Base-by-base conservation (phyloP, 805 yeast genomes). In the Saturnispora zaruensis region DNA sequence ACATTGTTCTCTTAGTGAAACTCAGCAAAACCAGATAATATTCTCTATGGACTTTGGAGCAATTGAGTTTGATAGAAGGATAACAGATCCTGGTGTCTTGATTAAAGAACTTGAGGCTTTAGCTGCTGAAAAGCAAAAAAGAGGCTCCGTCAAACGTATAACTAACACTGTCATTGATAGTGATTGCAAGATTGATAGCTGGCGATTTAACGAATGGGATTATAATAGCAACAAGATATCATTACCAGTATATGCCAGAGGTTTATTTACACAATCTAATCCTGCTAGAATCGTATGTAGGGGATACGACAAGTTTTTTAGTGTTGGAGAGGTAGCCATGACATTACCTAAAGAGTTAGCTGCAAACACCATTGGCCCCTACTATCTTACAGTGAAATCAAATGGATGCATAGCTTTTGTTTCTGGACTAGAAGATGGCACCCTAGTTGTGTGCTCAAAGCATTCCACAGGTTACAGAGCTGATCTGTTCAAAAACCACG, bases 231-330 rank as follows among this genome's bases (percentile, higher is more conserved):
- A 70, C 8, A 74, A 74, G 45, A 68, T 78, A 5, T 52, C 51
- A 1, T 68, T 91, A 7, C 96, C 96, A 0, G 72, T 79, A 5
- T 68, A 79, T 46, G 95, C 97, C 0, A 74, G 99, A 49, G 99
- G 99, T 0, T 64, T 91, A 14, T 91, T 91, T 64, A 84, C 79
- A 0, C 55, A 20, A 21, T 24, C 57, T 1, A 58, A 53, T 1
- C 54, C 61, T n/a, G 56, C 52, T 9, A 18, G 25, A n/a, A 84
- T 93, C 21, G 80, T 79, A 2, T 81, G 82, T 1, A 71, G 99
- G 57, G 99, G 99, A 0, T 93, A 93, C 63, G 93, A 93, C 66
- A 93, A 93, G 67, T 93, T 93, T 66, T 93, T 88, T 75, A 91
- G 86, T 61, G 70, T 88, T 3, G 77, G 73, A 53, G 99, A 93